Evolutionary conservation across 129 eudicot genomes (phyloP).

Genomic region (Flaveria trinervia): DNA sequence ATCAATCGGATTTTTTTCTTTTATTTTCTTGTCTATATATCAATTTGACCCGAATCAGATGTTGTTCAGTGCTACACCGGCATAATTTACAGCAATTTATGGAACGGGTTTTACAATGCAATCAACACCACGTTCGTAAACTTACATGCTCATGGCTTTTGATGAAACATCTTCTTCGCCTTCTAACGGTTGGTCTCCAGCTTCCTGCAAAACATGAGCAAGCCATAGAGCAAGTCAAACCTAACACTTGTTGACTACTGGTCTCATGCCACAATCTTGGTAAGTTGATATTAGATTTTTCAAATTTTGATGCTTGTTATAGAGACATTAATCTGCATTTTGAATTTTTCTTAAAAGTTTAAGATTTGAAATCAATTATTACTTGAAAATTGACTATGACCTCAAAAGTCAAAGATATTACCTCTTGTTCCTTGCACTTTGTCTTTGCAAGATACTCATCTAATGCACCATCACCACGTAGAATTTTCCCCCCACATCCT

Average conservation of each 20-base stretch:
- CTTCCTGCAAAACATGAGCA: slow-evolving; percentile 44
- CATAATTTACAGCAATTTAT: slow-evolving; percentile 39
- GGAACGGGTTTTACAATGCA: slow-evolving; percentile 30
- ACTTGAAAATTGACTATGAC: not conserved
- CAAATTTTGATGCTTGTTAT: not conserved
- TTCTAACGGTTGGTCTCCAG: slow-evolving; percentile 43
- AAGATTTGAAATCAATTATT: not conserved
- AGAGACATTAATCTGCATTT: not conserved
- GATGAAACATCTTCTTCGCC: slow-evolving; percentile 56
- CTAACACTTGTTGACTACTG: slow-evolving; percentile 10
- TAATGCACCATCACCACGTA: slow-evolving; percentile 78
- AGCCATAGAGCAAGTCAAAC: slow-evolving; percentile 6
- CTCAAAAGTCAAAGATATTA: slow-evolving; percentile 30
- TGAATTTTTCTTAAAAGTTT: not conserved
- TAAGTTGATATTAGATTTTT: not conserved
- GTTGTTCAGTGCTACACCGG: slow-evolving; percentile 35
- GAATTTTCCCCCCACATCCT: slow-evolving; percentile 79
- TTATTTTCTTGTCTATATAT: slow-evolving; percentile 18
- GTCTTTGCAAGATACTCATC: slow-evolving; percentile 55
- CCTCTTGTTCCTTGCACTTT: slow-evolving; percentile 46
- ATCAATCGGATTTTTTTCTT: slow-evolving; percentile 2
- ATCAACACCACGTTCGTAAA: slow-evolving; percentile 16
- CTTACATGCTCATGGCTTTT: slow-evolving; percentile 83
- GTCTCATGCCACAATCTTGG: not conserved
- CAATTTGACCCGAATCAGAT: slow-evolving; percentile 34